Evolutionary conservation across 2,329 filamentous ascomycete species (phyloP).

Genomic region (Scedosporium boydii): DNA sequence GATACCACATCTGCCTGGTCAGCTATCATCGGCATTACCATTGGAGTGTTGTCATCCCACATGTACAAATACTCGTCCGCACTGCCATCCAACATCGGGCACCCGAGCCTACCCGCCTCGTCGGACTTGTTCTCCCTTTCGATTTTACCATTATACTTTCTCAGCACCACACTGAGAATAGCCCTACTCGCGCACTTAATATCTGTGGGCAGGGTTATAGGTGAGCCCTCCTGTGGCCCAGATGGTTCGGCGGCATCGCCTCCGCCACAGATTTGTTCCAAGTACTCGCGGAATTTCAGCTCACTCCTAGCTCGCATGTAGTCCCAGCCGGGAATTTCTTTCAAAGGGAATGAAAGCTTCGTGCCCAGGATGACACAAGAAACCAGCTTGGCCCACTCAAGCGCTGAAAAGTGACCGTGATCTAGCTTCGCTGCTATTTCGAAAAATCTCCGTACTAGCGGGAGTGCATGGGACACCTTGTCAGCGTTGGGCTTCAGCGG

Average conservation of each 20-base stretch:
- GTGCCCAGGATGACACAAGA: neutral
- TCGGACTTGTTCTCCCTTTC: conserved; percentile 15
- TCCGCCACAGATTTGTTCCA: conserved; percentile 23
- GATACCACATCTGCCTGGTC: neutral
- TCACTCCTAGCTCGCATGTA: conserved; percentile 26
- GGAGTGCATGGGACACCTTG: neutral
- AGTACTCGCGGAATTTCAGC: conserved; percentile 28
- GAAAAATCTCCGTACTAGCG: neutral
- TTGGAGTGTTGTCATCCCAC: conserved; percentile 30
- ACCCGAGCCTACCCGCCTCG: conserved; percentile 19
- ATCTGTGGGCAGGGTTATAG: conserved; percentile 25
- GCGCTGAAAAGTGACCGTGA: neutral
- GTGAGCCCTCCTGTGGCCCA: conserved; percentile 4
- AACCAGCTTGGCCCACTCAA: neutral
- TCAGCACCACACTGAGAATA: conserved; percentile 34
- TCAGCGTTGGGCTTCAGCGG: neutral
- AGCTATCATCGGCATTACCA: conserved; percentile 9
- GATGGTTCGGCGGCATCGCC: conserved; percentile 10
- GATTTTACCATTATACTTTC: conserved; percentile 33
- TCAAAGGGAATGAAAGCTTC: neutral
- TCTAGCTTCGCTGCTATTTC: neutral
- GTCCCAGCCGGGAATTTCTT: conserved; percentile 14
- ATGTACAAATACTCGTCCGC: conserved; percentile 33
- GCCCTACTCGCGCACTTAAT: conserved; percentile 34
- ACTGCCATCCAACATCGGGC: conserved; percentile 43